Evolutionary conservation across 129 eudicot genomes (phyloP), one percentile per base, ranked within the genome.

Genomic region (Helianthus tuberosus): DNA sequence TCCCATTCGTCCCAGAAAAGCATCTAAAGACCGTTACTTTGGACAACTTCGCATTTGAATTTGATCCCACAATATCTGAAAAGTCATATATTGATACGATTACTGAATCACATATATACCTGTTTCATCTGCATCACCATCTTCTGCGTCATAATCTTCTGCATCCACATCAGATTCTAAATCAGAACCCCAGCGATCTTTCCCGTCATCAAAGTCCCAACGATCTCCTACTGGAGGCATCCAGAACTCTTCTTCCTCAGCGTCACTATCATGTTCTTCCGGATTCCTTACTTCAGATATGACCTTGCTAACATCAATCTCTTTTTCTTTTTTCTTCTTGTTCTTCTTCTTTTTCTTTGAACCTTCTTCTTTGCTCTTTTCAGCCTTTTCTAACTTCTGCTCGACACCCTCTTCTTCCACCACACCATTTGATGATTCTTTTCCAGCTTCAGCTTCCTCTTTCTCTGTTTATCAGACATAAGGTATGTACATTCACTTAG

Each of bases 141-240:
- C 52, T 87, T 93, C 92, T 61, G 74, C 69, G n/a, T 73, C 91
- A 39, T 83, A 97, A 36, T 29, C 52, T 87, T 93, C 92, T 61
- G 74, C 69, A 17, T 73, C 91, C 11, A 8, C 57, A 1, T 79
- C 82, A 16, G 88, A 85, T 55, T 89, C 93, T 10, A 82, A 68
- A 71, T 55, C 96, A 57, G 96, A 90, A 73, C 78, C 96, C 93
- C 91, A 90, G 48, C 97, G 89, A 80, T 90, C 90, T 48, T 88
- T 89, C 39, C 97, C 98, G 71, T 88, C 91, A 80, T 94, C 98
- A 77, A 86, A 80, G 80, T 90, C 97, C 98, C 98, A 90, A 47
- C 98, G 96, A 3, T 86, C 98, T 36, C 98, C 98, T 10, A 11
- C 88, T 6, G 96, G 96, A 58, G 98, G 98, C 86, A 90, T 85